Evolutionary conservation across 2,329 filamentous ascomycete species (phyloP), one percentile per base, ranked within the genome.

Genomic region (Calycina herbarum): DNA sequence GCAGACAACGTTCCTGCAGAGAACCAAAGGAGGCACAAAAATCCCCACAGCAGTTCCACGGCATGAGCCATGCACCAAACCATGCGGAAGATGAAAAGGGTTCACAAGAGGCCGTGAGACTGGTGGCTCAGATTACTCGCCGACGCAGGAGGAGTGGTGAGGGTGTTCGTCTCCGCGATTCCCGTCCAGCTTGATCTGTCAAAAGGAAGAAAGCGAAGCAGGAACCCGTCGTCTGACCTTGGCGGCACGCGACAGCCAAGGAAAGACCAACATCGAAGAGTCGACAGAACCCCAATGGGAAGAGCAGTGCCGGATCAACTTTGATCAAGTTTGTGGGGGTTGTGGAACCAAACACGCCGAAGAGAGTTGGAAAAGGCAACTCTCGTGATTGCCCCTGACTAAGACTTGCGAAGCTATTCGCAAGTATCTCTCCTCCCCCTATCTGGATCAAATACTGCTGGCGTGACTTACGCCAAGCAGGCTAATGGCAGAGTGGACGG

Each of bases 391-490:
- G 35, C 58, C 58, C 35, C 15, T 31, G 45, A 38, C 48, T 17
- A 27, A 56, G 29, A 56, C 60, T 29, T 40, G 45, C 38, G 60
- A 62, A 57, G 60, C 60, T 56, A 62, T 62, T 62, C 60, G 11
- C 42, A 62, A 35, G n/a, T 54, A 13, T 56, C 20, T 40, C 33
- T 11, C n/a, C 7, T 20, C 57, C 33, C 31, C 57, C 15, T 20
- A 11, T 20, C 15, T 59, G 59, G 38, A 40, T 60, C 35, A 15
- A 45, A 38, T 20, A 11, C 35, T 54, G 48, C 48, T 27, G 48
- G 48, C 48, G 48, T 54, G 48, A 54, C 48, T 54, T 54, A 5
- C 48, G 48, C 48, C 48, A 54, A 24, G 20, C 24, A 27, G 48
- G 48, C 20, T 54, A 13, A 54, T 27, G 11, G 20, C 48, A 54